A percentile compares a stretch with the other conserved stretches of the same genome.
Evolutionary conservation across 106 monocot genomes (phyloP).

Genomic region (Dactylorhiza incarnata): DNA sequence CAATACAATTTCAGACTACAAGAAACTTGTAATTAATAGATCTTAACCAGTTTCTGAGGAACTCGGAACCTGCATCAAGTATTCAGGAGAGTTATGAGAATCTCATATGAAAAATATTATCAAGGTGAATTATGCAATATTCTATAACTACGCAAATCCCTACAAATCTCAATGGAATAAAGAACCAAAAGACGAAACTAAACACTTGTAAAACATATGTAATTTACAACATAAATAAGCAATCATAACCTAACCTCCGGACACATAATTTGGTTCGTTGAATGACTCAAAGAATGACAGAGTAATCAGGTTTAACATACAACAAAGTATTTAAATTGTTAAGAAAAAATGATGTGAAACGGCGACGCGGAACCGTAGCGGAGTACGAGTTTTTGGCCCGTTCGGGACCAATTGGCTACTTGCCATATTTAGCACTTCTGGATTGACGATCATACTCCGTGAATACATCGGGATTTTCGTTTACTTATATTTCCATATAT

Average conservation of each 20-base stretch:
- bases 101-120: neutral
- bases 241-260: neutral
- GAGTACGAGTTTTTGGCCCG: too few relatives aligned
- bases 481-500: too few relatives aligned
- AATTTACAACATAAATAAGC: slow-evolving; percentile 1
- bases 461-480: too few relatives aligned
- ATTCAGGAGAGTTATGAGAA: neutral
- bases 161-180: neutral
- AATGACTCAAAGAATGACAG: too few relatives aligned
- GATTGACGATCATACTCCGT: too few relatives aligned
- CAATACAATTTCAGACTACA: neutral
- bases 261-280: too few relatives aligned
- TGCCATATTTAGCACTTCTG: too few relatives aligned
- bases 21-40: neutral
- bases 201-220: neutral
- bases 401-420: too few relatives aligned
- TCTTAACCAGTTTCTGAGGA: neutral
- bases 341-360: too few relatives aligned
- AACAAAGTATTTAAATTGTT: too few relatives aligned
- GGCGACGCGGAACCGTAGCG: too few relatives aligned
- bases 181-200: neutral
- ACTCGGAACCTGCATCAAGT: neutral
- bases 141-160: neutral
- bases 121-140: neutral
- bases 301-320: too few relatives aligned